These are phyloP conservation scores for Apiospora phragmitis DNA, from an alignment of 2,329 filamentous ascomycete species.

Conservation along the genomic window DNA sequence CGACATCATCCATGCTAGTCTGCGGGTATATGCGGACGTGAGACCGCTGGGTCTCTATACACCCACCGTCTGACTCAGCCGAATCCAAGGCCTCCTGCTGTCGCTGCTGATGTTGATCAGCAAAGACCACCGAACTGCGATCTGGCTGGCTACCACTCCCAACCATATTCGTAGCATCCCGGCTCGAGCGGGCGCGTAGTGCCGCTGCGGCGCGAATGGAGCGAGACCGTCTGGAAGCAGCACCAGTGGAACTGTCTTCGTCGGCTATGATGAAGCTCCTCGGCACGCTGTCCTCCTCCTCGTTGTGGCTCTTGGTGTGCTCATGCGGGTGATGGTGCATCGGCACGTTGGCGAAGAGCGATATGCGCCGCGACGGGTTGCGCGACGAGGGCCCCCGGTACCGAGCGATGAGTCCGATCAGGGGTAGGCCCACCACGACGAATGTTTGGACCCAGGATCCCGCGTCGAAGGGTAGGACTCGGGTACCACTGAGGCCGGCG, in stretches of 20 bases:
- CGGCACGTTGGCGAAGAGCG: conserved; percentile 11
- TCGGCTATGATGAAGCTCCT: background rate
- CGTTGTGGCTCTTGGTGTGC: background rate
- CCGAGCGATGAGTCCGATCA: conserved; percentile 50
- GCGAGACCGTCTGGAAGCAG: background rate
- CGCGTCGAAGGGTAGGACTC: conserved; percentile 46
- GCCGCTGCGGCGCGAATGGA: background rate
- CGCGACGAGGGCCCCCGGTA: conserved; percentile 23
- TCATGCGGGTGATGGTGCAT: background rate
- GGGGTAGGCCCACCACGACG: conserved; percentile 51
- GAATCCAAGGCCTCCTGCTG: background rate
- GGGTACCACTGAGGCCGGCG: conserved; percentile 44
- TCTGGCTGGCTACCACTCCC: background rate
- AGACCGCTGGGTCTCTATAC: background rate
- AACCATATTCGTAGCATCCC: background rate
- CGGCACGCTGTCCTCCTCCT: background rate
- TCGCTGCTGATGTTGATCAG: background rate
- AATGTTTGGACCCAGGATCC: conserved; percentile 51
- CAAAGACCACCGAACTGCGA: background rate
- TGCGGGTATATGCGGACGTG: background rate
- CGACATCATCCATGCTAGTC: background rate
- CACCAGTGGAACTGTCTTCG: background rate
- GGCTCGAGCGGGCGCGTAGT: background rate
- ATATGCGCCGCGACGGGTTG: conserved; percentile 8
- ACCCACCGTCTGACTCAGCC: background rate